Conservation (phyloP, 208 protist species). For the Borovskyia barvae region DNA sequence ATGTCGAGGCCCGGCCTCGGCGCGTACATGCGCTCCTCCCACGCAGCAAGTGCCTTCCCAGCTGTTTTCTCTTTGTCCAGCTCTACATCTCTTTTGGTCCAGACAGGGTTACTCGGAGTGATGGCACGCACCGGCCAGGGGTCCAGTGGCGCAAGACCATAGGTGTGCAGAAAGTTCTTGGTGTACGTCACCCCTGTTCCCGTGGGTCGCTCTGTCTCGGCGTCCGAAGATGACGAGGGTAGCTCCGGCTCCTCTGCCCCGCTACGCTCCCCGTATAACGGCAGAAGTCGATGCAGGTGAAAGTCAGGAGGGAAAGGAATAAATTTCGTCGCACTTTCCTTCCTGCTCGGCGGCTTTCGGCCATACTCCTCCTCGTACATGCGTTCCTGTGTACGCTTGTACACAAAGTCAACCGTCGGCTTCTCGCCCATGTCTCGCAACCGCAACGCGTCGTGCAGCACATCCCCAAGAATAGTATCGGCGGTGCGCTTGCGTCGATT, state of each 20-base stretch:
- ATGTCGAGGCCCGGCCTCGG: conserved; percentile 59
- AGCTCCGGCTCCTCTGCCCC: neutral
- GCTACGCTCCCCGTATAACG: conserved; percentile 16
- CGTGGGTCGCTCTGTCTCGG: neutral
- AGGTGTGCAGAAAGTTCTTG: conserved; percentile 35
- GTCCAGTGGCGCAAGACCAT: conserved; percentile 40
- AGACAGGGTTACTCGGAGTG: conserved; percentile 76
- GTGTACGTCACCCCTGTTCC: conserved; percentile 2
- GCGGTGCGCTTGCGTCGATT: conserved; percentile 57
- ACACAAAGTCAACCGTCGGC: conserved; percentile 76
- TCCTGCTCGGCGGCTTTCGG: conserved; percentile 59
- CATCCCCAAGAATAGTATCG: conserved; percentile 77
- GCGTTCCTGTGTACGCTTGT: conserved; percentile 81
- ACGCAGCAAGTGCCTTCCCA: conserved; percentile 36
- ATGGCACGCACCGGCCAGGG: conserved; percentile 80
- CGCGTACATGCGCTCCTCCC: conserved; percentile 54
- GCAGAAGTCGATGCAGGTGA: conserved; percentile 56
- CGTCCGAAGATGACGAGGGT: neutral
- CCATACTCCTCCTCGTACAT: conserved; percentile 87
- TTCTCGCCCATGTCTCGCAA: conserved; percentile 83
- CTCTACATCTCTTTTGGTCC: conserved; percentile 42
- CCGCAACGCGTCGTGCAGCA: conserved; percentile 75
- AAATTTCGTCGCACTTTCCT: conserved; percentile 65
- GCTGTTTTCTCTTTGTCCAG: conserved; percentile 38
- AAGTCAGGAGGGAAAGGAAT: conserved; percentile 78